Evolutionary conservation across 345 rosid species (phyloP).

Genomic region (Rubroshorea leprosula): DNA sequence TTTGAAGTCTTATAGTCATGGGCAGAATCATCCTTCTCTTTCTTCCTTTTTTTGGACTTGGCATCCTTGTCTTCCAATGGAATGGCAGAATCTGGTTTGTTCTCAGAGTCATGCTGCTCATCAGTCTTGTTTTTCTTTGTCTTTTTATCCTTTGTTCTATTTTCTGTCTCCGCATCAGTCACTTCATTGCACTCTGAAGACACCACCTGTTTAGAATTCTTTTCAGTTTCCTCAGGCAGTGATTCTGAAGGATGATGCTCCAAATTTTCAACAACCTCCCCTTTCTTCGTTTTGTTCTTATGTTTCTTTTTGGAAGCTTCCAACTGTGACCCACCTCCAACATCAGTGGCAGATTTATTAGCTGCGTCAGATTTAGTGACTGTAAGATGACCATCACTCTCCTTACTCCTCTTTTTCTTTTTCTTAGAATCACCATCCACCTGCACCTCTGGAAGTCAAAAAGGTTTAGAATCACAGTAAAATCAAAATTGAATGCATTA

Average conservation of each 20-base stretch:
- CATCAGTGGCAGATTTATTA: slow-evolving; percentile 15
- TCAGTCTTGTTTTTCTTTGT: slow-evolving; percentile 35
- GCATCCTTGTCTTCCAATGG: slow-evolving; percentile 16
- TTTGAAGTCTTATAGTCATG: slow-evolving; percentile 14
- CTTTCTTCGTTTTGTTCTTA: slow-evolving; percentile 46
- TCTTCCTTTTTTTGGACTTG: slow-evolving; percentile 20
- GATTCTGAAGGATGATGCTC: slow-evolving; percentile 7
- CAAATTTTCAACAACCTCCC: slow-evolving; percentile 22
- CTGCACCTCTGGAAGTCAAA: slow-evolving; percentile 16
- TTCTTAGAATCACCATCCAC: slow-evolving; percentile 9
- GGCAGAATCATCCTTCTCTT: slow-evolving; percentile 16
- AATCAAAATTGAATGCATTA: background rate
- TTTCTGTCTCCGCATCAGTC: slow-evolving; percentile 20
- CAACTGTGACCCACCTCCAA: background rate
- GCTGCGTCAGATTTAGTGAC: slow-evolving; percentile 15
- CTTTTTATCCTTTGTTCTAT: slow-evolving; percentile 41
- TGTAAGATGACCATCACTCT: slow-evolving; percentile 4
- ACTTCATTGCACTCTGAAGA: slow-evolving; percentile 15
- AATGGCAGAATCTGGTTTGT: too few species aligned
- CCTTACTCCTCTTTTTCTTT: slow-evolving; percentile 22
- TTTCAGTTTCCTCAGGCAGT: slow-evolving; percentile 11
- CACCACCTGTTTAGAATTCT: slow-evolving; percentile 16
- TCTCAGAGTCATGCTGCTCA: slow-evolving; percentile 14
- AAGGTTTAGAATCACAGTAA: slow-evolving; percentile 6
- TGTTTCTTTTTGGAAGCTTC: slow-evolving; percentile 21